These are phyloP conservation scores for Ogataea polymorpha DNA, from an alignment of 805 yeast species.

Conservation along the genomic window DNA sequence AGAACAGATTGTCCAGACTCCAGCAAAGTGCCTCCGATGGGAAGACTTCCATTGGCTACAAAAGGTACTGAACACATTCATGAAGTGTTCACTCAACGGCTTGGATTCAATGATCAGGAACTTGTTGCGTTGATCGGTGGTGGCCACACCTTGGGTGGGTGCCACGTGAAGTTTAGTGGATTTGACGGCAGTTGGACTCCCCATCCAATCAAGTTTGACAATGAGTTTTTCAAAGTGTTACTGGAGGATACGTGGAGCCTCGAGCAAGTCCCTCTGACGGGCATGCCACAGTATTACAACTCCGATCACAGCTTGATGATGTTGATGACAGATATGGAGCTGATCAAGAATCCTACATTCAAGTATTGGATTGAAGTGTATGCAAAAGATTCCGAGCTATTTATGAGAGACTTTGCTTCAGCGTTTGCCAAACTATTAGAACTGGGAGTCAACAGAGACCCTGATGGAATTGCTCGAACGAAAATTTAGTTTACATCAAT, in stretches of 20 bases:
- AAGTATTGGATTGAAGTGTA: slow-evolving; percentile 59
- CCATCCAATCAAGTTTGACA: slow-evolving; percentile 40
- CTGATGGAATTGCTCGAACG: slow-evolving; percentile 31
- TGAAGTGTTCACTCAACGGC: slow-evolving; percentile 51
- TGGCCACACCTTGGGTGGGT: slow-evolving; percentile 75
- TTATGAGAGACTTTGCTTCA: slow-evolving; percentile 59
- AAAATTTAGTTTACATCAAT: slow-evolving; percentile 26
- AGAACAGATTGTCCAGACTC: slow-evolving; percentile 56
- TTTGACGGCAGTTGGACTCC: slow-evolving; percentile 49
- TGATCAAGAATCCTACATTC: slow-evolving; percentile 56
- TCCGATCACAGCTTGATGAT: slow-evolving; percentile 58
- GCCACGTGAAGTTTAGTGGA: slow-evolving; percentile 56
- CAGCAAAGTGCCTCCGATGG: slow-evolving; percentile 56
- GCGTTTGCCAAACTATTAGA: slow-evolving; percentile 67
- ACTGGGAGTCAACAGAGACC: slow-evolving; percentile 36
- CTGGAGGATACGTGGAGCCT: slow-evolving; percentile 44
- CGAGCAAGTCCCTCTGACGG: slow-evolving; percentile 40
- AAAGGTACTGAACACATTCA: slow-evolving; percentile 63
- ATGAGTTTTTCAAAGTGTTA: slow-evolving; percentile 43
- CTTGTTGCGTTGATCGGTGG: slow-evolving; percentile 73
- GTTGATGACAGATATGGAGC: slow-evolving; percentile 77
- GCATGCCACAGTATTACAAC: slow-evolving; percentile 38
- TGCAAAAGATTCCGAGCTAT: slow-evolving; percentile 61
- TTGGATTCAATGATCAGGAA: slow-evolving; percentile 70
- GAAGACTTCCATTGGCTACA: slow-evolving; percentile 72